Evolutionary conservation across 1,139 yeast species (phyloP), one percentile per base, ranked within the genome.

Genomic region (Debaryomyces nepalensis): DNA sequence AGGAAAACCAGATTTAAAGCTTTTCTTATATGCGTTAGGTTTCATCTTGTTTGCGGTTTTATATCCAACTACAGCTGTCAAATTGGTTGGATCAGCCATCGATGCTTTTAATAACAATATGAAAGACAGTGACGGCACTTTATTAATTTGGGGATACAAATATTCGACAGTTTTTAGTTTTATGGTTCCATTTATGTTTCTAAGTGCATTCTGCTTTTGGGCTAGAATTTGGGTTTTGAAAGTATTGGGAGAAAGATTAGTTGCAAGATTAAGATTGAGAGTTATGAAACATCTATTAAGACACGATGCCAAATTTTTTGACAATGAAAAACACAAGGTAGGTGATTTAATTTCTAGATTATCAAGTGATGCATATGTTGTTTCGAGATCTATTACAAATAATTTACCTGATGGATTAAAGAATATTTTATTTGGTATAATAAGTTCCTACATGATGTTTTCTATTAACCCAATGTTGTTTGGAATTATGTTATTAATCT

Each of bases 281-380:
- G 75, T 75, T 3, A 75, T 77, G 76, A 73, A 75, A 51, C 68
- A 73, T 48, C 62, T 77, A 51, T 59, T 78, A 33, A 64, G 81
- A 29, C 81, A 77, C 52, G 83, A 78, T 51, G 58, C 79, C 6
- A 66, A 70, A 2, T 78, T 75, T 48, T 78, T 70, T 47, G 82
- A 78, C 50, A 63, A 66, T 32, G 81, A 76, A 26, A 77, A 75
- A 48, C 74, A 78, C 53, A 74, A 77, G 49, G 79, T 77, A 2
- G 82, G 83, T n/a, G 78, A 77, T 46, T 69, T 78, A 48, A 76
- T 79, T 40, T 70, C 79, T 16, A 60, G 81, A 41, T 66, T 78
- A 36, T 74, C 80, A 11, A 74, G 79, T 49, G 82, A 77, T 53
- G 82, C 82, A 5, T 76, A 77, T 50, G 77, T 75, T 26, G 82